Conservation (phyloP, 129 eudicot species). For the Calendula officinalis region DNA sequence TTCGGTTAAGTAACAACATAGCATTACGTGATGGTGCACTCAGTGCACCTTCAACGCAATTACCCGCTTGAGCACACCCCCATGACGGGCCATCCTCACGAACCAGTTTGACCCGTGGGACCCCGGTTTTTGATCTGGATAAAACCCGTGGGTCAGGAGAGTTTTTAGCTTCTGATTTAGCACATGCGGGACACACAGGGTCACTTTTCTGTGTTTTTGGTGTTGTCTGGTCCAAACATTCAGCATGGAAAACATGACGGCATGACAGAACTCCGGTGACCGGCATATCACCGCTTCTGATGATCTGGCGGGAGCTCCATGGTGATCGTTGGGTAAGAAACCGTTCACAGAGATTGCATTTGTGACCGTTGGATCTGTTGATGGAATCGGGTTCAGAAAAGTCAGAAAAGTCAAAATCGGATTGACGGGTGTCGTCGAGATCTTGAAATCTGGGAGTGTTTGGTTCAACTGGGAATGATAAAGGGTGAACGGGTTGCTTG, state of each 20-base stretch:
- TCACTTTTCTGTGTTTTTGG: slow-evolving; percentile 71
- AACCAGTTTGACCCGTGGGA: slow-evolving; percentile 49
- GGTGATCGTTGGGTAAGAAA: slow-evolving; percentile 77
- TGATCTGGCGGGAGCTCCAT: slow-evolving; percentile 70
- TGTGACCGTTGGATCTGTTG: slow-evolving; percentile 35
- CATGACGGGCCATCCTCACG: slow-evolving; percentile 70
- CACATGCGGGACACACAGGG: slow-evolving; percentile 81
- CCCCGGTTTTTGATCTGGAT: slow-evolving; percentile 44
- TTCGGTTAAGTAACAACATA: slow-evolving; percentile 58
- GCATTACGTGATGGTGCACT: slow-evolving; percentile 52
- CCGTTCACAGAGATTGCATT: slow-evolving; percentile 73
- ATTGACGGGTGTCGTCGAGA: slow-evolving; percentile 32
- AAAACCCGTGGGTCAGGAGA: slow-evolving; percentile 41
- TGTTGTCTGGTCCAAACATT: slow-evolving; percentile 82
- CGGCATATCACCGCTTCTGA: slow-evolving; percentile 80
- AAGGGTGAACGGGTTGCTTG: slow-evolving; percentile 79
- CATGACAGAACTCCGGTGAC: slow-evolving; percentile 81
- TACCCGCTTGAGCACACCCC: slow-evolving; percentile 77
- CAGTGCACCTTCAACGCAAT: slow-evolving; percentile 79
- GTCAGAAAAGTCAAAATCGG: slow-evolving; percentile 51
- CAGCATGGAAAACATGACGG: slow-evolving; percentile 87
- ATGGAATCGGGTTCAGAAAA: slow-evolving; percentile 48
- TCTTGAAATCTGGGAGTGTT: slow-evolving; percentile 40
- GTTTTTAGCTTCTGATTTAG: slow-evolving; percentile 44
- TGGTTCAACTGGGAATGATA: slow-evolving; percentile 53